phyloP scores from a whole-genome alignment of 805 yeast species.

The Candida parachauliodes region DNA sequence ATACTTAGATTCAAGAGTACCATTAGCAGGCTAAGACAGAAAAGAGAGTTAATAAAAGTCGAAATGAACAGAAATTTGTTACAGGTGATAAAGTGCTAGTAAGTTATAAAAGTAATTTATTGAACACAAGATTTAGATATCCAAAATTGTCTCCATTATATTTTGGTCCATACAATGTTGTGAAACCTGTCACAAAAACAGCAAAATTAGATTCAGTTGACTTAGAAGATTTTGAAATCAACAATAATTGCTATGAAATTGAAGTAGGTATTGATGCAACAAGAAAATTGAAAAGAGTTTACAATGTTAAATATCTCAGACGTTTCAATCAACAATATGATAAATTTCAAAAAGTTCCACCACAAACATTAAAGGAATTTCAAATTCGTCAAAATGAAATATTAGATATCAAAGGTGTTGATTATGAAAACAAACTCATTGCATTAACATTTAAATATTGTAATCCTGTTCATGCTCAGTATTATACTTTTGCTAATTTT shows the following conservation, averaged over 20 bases:
- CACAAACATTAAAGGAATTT: neutral
- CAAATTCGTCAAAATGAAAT: neutral
- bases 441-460: neutral
- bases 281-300: neutral
- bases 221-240: neutral
- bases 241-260: neutral
- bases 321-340: neutral
- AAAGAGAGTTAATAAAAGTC: neutral
- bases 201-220: neutral
- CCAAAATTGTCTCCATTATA: neutral
- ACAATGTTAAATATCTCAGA: neutral
- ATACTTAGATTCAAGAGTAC: too few species aligned
- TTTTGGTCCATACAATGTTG: constrained; percentile 1
- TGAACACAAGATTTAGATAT: neutral
- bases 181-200: neutral
- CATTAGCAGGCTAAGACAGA: too few species aligned
- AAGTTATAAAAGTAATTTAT: neutral
- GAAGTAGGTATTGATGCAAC: neutral
- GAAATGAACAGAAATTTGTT: neutral
- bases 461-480: neutral
- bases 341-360: neutral
- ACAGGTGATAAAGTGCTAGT: neutral
- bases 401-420: neutral
- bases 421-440: neutral
- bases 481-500: neutral